Percentiles rank a stretch among this genome's conserved stretches.
Conservation (phyloP, 495 filamentous ascomycete species). For the Tuber umbilicatum region DNA sequence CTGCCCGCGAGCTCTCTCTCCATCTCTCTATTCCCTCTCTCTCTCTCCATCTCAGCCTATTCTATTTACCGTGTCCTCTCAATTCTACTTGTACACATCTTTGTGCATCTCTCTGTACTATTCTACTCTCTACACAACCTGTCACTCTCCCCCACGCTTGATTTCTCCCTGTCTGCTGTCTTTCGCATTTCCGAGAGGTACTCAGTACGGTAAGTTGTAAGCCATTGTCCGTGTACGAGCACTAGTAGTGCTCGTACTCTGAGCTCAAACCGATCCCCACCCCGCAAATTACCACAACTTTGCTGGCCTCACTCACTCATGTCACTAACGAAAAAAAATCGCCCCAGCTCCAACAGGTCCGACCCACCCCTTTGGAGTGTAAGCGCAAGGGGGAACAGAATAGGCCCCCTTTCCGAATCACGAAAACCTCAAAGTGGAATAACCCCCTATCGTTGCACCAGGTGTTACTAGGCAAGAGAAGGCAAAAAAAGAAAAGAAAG, state of each 20-base stretch:
- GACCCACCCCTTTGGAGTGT: not conserved
- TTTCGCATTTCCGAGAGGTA: not conserved
- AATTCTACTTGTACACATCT: not conserved
- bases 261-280: not conserved
- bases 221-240: slow-evolving; percentile 1
- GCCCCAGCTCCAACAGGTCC: slow-evolving; percentile 6
- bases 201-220: not conserved
- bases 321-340: not conserved
- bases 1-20: not conserved
- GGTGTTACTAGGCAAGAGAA: not conserved
- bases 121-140: not conserved
- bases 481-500: not conserved
- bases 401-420: not conserved
- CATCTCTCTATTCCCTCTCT: not conserved
- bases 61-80: not conserved
- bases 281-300: not conserved
- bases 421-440: not conserved
- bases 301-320: slow-evolving; percentile 9
- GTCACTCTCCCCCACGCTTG: not conserved
- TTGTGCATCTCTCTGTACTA: not conserved
- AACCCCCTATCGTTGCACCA: not conserved
- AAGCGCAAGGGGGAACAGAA: not conserved
- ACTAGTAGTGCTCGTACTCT: no score
- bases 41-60: not conserved
- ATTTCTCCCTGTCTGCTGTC: not conserved